A percentile compares a stretch with the other conserved stretches of the same genome.
These are phyloP conservation scores for Micromonas pusilla DNA, from an alignment of 139 green algal genomes.

Conservation along the genomic window DNA sequence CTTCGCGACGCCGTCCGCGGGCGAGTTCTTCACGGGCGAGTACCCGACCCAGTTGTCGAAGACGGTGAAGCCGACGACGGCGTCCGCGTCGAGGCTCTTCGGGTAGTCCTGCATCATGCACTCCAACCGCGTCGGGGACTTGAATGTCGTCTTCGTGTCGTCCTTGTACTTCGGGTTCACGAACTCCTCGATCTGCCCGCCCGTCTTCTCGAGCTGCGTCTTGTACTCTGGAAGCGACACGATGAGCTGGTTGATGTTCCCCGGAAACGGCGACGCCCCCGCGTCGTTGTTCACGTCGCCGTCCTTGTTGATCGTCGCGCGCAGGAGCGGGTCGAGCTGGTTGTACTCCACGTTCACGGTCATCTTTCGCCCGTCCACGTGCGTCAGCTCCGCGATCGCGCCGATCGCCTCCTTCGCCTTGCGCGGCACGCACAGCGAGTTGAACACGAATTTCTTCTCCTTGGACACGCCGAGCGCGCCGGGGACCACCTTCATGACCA, in stretches of 20 bases:
- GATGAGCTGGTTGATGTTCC: conserved; percentile 50
- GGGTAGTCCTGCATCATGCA: conserved; percentile 98
- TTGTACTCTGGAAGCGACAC: conserved; percentile 10
- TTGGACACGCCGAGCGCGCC: conserved; percentile 72
- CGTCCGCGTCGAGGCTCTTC: conserved; percentile 36
- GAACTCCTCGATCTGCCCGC: conserved; percentile 91
- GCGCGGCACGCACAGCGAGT: conserved; percentile 83
- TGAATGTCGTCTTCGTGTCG: conserved; percentile 76
- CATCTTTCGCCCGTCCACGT: conserved; percentile 55
- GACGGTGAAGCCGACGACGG: conserved; percentile 86
- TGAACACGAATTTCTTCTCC: conserved; percentile 75
- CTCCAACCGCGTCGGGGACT: conserved; percentile 90
- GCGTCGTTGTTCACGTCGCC: conserved; percentile 82
- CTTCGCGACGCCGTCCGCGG: conserved; percentile 77
- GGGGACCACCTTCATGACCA: conserved; percentile 84
- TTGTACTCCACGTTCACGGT: conserved; percentile 99
- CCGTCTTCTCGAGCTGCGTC: conserved; percentile 49
- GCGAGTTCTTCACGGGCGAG: conserved; percentile 93
- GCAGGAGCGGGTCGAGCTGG: conserved; percentile 89
- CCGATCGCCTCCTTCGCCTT: conserved; percentile 94
- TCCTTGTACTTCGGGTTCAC: conserved; percentile 98
- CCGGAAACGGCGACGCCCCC: conserved; percentile 89
- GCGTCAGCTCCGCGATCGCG: conserved; percentile 43
- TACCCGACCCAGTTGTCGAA: conserved; percentile 86
- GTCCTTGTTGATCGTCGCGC: conserved; percentile 52